Evolutionary conservation across 116 monocot species (phyloP), one percentile per base, ranked within the genome.

Genomic region (Trichopus zeylanicus): DNA sequence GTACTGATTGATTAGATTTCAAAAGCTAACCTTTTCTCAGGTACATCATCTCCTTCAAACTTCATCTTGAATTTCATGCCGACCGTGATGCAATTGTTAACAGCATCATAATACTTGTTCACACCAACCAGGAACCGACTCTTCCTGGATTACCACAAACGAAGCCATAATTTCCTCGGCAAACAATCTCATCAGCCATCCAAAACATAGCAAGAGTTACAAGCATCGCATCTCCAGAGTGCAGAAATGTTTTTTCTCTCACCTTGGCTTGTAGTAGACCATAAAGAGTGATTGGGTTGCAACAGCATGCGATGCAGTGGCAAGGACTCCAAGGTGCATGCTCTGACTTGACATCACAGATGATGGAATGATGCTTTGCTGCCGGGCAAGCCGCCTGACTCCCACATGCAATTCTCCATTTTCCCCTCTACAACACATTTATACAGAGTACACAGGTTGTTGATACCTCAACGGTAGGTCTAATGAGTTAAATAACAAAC

Each of bases 281-380:
- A 67, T 71, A 51, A 83, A 83, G 10, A 78, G 53, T 3, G 78
- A 64, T 19, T 77, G 66, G 8, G 74, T 68, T 29, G 35, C 58
- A 30, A 81, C 67, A 29, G 68, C 75, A 57, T 70, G 79, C 0
- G 88, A 88, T 20, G 88, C 88, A 20, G 88, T 83, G 11, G 88
- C 88, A 56, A 88, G 88, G 13, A 88, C 80, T 12, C 88, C 87
- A 15, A 88, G 79, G 60, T 88, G 87, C 87, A 88, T 88, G 71
- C 76, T 88, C 28, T 78, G 79, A 30, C 83, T 79, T 8, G 87
- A 88, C 21, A 88, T 79, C 61, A 83, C 83, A n/a, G 88, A 83
- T 19, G 83, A 34, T 8, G 88, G 84, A 35, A 83, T 77, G 9
- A 64, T 57, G 30, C 67, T 75, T 42, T 58, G 71, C 49, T 80